Percentiles rank a stretch among this genome's conserved stretches.
Conservation (phyloP, 805 yeast genomes). For the Kazachstania martiniae region DNA sequence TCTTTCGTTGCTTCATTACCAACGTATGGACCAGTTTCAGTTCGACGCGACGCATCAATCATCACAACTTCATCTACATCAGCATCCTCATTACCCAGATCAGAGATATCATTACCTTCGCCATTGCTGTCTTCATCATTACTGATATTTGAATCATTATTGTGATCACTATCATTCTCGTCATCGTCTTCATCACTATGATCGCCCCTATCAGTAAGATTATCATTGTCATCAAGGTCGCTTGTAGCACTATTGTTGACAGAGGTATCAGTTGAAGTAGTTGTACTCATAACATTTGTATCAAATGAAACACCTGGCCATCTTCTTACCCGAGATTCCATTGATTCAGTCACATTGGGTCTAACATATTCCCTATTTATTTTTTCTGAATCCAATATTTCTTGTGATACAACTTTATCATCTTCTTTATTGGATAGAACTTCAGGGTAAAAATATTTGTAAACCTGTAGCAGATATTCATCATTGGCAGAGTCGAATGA, state of each 20-base stretch:
- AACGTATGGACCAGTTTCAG: too few relatives aligned
- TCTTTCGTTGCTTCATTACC: too few relatives aligned
- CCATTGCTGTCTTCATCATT: too few relatives aligned
- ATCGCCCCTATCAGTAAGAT: constrained; percentile 1
- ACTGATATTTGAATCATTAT: background rate
- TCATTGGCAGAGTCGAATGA: constrained; percentile 23
- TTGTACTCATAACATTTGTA: background rate
- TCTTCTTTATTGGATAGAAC: too few relatives aligned
- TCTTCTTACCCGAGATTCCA: too few relatives aligned
- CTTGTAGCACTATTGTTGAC: background rate
- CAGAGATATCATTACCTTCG: too few relatives aligned
- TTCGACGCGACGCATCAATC: background rate
- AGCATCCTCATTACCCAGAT: background rate
- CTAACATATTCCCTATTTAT: background rate
- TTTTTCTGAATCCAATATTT: too few relatives aligned
- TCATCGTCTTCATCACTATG: constrained; percentile 1
- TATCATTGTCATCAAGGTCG: background rate
- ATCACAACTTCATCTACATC: background rate
- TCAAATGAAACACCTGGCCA: too few relatives aligned
- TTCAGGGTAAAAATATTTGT: constrained; percentile 24
- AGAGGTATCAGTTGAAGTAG: constrained; percentile 1
- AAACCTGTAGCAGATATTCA: constrained; percentile 23
- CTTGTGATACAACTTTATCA: too few relatives aligned
- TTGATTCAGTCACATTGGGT: too few relatives aligned
- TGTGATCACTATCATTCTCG: background rate